Base-by-base conservation (phyloP, 2,329 filamentous ascomycete species). In the Pyricularia grisea region DNA sequence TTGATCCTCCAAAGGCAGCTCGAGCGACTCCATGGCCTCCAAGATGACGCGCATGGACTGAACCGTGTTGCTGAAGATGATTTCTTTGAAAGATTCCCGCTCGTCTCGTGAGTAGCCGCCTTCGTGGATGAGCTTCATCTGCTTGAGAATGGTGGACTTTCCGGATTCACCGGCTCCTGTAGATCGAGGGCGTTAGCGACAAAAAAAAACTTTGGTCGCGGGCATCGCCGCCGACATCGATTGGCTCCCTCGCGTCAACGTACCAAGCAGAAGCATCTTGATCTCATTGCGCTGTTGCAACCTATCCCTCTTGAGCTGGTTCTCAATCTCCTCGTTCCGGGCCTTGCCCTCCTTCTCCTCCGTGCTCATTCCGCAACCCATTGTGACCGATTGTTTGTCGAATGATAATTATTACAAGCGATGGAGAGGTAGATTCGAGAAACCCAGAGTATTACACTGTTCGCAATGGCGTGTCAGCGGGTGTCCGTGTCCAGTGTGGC, bases 321-420 rank as follows among this genome's bases (percentile, higher is more conserved):
- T 98, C 84, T 99, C 95, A 78, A 99, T 99, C 89, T 98, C 94
- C 87, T 99, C 95, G 81, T 99, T 98, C 76, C 95, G 91, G 86
- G 93, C 92, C 92, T 97, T 98, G 84, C 95, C 94, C 93, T 98
- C 95, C 91, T 97, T 97, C 85, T 98, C 95, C 86, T 98, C 95
- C 79, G 95, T 97, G 81, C 94, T 98, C 93, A 97, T 97, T 83
- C 94, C 94, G 82, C 95, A 99, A 89, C 95, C 95, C 95, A 99
- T 99, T 77, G 85, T 93, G 90, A 79, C 84, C 82, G 80, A 71
- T 74, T 75, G 71, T 73, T 27, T 63, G 14, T 63, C 27, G 60
- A 63, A 63, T 14, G 23, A 10, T 28, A 17, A 28, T 63, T 28
- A 63, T 30, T 7, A 50, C 42, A 28, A 63, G 58, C 60, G 14